Base-by-base conservation (phyloP, 2,329 filamentous ascomycete species). In the Botrytis fragariae region DNA sequence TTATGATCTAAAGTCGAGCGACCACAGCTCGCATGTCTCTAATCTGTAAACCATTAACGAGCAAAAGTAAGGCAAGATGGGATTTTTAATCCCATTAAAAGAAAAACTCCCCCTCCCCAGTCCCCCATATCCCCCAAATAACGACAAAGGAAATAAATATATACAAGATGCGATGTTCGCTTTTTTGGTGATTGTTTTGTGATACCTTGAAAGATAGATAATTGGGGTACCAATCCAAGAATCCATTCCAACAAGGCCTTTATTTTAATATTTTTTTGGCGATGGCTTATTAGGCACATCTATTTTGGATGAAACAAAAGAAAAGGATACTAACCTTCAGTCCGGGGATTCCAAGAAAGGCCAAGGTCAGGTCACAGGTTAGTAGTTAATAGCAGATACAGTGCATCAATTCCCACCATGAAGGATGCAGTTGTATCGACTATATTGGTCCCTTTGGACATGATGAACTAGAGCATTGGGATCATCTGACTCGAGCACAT, bases 181-280 rank as follows among this genome's bases (percentile, higher is more conserved):
- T 72, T 61, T 72, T 68, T 72, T 72, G 32, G 62, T 60, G 71
- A 72, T 72, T 72, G 62, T 69, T 68, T 72, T 35, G 48, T 72
- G 71, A 72, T 72, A 69, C 62, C 51, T 16, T 20, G 62, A 69
- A 72, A 51, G 42, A 60, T 69, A 29, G 32, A 69, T 44, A 35
- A 42, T 35, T 35, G 68, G 71, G 71, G 61, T 72, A 72, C 71
- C 71, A 72, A 44, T 57, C 71, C 45, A n/a, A 54, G 25, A 6
- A 20, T 39, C 51, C 25, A 72, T 10, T 48, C 42, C 62, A 60
- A 48, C 62, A 37, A 69, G 51, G 62, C 71, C 71, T 69, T 72
- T 68, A 60, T 72, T 72, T 69, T 72, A 54, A 25, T 18, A 8
- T 39, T 61, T 65, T 65, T 72, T 72, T 72, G 71, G 62, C 39